Evolutionary conservation across 2,329 filamentous ascomycete species (phyloP), one percentile per base, ranked within the genome.

Genomic region (Endocalyx cinctus): DNA sequence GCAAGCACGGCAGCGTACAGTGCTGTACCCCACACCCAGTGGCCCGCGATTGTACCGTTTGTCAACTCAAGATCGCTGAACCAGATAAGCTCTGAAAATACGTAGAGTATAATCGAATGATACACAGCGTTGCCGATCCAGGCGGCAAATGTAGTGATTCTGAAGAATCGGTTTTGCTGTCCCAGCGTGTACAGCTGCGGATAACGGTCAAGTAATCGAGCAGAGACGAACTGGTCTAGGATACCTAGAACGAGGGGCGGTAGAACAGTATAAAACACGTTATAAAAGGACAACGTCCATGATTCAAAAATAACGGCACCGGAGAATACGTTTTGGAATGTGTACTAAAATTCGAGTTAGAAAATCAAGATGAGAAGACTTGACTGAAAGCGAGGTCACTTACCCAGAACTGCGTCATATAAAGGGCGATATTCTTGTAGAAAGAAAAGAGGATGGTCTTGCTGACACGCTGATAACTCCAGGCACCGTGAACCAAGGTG

Each of bases 391-490:
- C 6, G 30, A 33, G n/a, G 31, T 30, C 2, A 23, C 82, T 67
- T 70, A 88, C 84, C 87, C 94, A 98, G 59, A 98, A 98, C 58
- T 98, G 94, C 39, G 94, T 98, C 84, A 98, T 89, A 66, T 97
- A 98, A 41, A 98, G 71, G 14, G 89, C 84, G 47, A 97, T 96
- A 65, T 98, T 98, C 73, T 98, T 98, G 73, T 98, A 98, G 62
- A 97, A 98, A 6, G 92, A 97, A 65, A 95, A 98, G 42, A 98
- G 64, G 51, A 98, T 97, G 38, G 94, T 88, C 66, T 94, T 95
- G 73, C 85, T 90, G 57, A 98, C 84, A 38, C 92, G 84, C 59
- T 96, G 90, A 58, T 98, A 98, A 57, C 87, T 94, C 92, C 92
- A 98, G 5, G 89, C 83, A 16, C 92, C 92, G 55, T 98, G 92